Evolutionary conservation across 345 rosid species (phyloP), one percentile per base, ranked within the genome.

Genomic region (Dimocarpus longan): DNA sequence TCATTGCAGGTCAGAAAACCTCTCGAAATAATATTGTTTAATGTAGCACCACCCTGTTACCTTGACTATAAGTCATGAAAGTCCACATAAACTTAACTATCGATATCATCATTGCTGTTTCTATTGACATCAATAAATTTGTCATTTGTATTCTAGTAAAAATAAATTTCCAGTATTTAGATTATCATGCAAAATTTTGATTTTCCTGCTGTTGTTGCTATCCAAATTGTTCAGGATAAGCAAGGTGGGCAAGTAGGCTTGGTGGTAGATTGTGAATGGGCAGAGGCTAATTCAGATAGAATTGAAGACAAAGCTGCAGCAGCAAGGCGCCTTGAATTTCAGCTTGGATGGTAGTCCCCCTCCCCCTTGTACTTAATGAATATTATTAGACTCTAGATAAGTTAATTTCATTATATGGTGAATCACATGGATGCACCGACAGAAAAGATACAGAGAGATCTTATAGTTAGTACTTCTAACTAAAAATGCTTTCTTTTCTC

Each of bases 221-320:
- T 32, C 10, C 54, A 19, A 73, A 66, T 32, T 81, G 15, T 65
- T 80, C 80, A 95, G 99, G 90, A 85, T 43, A 85, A 78, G 57
- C 97, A 95, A 80, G 88, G 93, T n/a, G 98, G 99, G 28, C 85
- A 90, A 82, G 86, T 95, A 54, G 99, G 98, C 68, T 79, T 92
- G 76, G 87, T 90, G 37, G 80, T 95, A 68, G 88, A 85, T 66
- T 85, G 96, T 68, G 87, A 88, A 71, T 92, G 99, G 99, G 89
- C 91, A 8, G 95, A 89, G 84, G 85, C 98, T 46, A 85, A 82
- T 77, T 89, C 96, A 5, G 89, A 93, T 21, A 81, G 78, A 82
- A 65, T 62, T n/a, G 90, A 89, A 63, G 90, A 95, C 84, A 80
- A 80, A 79, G 67, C 70, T 78, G 97, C 96, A 28, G 93, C 97